Conservation (phyloP, 2,329 filamentous ascomycete genomes). For the Pseudogymnoascus sp. region DNA sequence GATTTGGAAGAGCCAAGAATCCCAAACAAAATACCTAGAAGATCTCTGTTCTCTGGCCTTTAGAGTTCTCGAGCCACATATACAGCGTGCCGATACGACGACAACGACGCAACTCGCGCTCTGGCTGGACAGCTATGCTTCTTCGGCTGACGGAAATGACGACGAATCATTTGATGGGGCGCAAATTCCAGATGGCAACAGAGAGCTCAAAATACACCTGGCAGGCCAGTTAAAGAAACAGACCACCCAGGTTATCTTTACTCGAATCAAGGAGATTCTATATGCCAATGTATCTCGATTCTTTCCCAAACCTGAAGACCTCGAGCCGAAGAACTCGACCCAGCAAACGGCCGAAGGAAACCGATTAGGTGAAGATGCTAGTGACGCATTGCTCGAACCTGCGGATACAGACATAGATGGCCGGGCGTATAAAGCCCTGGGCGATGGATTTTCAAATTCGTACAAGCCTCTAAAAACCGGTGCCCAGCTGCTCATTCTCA, state of each 20-base stretch:
- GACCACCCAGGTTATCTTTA: conserved; percentile 37
- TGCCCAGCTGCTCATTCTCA: conserved; percentile 12
- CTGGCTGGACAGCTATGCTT: conserved; percentile 1
- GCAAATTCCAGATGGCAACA: conserved; percentile 61
- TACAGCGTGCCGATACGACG: conserved; percentile 1
- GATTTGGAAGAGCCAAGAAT: conserved; percentile 4
- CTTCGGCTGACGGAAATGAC: conserved; percentile 19
- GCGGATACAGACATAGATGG: conserved; percentile 10
- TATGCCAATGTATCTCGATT: conserved; percentile 47
- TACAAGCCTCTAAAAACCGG: conserved; percentile 14
- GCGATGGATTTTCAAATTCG: conserved; percentile 8
- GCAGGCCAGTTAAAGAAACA: conserved; percentile 55
- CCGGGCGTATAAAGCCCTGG: conserved; percentile 3
- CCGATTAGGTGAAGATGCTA: background rate
- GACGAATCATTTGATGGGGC: conserved; percentile 44
- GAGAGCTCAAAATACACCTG: conserved; percentile 56
- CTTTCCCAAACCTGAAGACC: conserved; percentile 8
- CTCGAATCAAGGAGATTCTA: conserved; percentile 19
- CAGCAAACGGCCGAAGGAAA: background rate
- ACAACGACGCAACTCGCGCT: conserved; percentile 3
- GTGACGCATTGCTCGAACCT: background rate
- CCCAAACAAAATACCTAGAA: conserved; percentile 1
- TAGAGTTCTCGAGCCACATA: background rate
- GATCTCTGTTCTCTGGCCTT: conserved; percentile 1
- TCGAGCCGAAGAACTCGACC: background rate